Evolutionary conservation across 2,329 filamentous ascomycete species (phyloP).

Genomic region (Ophiostoma sp.): DNA sequence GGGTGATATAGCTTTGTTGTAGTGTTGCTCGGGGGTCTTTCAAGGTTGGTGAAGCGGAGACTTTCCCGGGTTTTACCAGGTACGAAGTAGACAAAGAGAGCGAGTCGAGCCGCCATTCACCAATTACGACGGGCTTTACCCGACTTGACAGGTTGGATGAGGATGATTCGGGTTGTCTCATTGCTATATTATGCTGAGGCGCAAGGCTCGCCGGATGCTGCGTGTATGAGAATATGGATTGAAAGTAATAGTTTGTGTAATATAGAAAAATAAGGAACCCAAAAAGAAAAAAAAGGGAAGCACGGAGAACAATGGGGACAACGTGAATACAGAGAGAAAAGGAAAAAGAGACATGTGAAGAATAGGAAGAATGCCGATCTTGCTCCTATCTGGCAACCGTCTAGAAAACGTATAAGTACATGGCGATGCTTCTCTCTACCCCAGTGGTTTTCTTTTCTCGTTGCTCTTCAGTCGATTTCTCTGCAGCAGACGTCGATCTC

Average conservation of each 20-base stretch:
- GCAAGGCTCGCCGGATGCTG: conserved; percentile 1
- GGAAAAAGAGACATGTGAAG: background rate
- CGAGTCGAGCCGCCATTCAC: background rate
- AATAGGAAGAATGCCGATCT: conserved; percentile 4
- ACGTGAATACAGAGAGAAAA: background rate
- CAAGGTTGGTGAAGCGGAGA: background rate
- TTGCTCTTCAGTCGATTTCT: background rate
- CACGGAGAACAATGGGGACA: background rate
- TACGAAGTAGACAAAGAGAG: background rate
- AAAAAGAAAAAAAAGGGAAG: background rate
- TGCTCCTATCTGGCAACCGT: background rate
- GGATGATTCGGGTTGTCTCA: background rate
- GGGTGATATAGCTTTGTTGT: conserved; percentile 2
- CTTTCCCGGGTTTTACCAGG: background rate
- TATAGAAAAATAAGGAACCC: background rate
- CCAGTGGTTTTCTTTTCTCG: background rate
- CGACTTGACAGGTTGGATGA: background rate
- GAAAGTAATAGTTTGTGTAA: background rate
- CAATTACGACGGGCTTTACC: background rate
- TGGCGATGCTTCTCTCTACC: conserved; percentile 1
- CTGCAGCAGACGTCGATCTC: conserved; percentile 10
- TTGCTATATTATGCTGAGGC: background rate
- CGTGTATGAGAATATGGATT: background rate
- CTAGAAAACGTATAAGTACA: conserved; percentile 9
- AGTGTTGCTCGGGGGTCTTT: background rate